Conservation (phyloP, 2,329 filamentous ascomycete species). For the Calycina herbarum region DNA sequence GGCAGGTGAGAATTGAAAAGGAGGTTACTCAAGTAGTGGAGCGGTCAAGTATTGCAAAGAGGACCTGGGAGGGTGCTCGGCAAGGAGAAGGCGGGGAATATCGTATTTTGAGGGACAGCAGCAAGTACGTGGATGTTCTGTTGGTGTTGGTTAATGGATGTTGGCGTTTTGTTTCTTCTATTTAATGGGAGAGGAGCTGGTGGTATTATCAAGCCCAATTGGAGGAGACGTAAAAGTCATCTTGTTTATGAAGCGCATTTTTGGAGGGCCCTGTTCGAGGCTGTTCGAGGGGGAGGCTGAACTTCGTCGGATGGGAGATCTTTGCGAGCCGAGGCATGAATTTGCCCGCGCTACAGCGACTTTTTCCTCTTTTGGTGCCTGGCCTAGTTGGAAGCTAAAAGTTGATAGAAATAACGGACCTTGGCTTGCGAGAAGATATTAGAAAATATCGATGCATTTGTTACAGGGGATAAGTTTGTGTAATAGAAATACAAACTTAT, state of each 20-base stretch:
- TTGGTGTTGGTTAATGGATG: too few relatives aligned
- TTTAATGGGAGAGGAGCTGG: background rate
- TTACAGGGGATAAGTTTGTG: too few relatives aligned
- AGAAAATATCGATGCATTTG: too few relatives aligned
- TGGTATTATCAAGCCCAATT: background rate
- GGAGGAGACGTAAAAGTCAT: background rate
- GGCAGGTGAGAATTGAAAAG: background rate
- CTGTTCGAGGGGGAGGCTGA: background rate
- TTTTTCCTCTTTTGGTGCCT: background rate
- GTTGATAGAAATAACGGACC: too few relatives aligned
- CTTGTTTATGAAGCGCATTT: background rate
- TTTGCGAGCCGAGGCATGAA: background rate
- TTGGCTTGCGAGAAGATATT: too few relatives aligned
- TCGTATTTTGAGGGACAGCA: too few relatives aligned
- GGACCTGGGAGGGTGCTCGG: too few relatives aligned
- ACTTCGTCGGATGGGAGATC: background rate
- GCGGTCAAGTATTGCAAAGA: background rate
- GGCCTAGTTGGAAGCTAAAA: background rate
- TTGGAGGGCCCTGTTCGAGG: background rate
- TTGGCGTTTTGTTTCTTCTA: background rate
- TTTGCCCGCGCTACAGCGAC: background rate
- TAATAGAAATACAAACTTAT: too few relatives aligned
- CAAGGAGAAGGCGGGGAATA: too few relatives aligned
- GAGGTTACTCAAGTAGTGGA: slow-evolving; percentile 2
- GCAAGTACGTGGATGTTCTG: too few relatives aligned